These are phyloP conservation scores for Omphalea diandra DNA, from an alignment of 441 rosid genomes.

Conservation along the genomic window DNA sequence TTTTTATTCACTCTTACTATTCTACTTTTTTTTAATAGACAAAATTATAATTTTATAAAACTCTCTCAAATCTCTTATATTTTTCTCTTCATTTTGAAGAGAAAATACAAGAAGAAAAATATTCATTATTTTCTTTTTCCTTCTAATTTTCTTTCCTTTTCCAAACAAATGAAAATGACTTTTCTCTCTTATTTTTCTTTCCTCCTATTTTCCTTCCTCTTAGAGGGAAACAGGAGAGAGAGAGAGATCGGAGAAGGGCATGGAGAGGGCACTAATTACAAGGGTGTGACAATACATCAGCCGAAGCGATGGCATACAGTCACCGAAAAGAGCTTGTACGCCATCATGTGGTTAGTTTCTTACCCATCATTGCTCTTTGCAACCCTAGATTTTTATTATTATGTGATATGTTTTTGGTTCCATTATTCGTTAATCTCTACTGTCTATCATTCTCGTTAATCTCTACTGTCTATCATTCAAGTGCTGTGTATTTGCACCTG, in stretches of 20 bases:
- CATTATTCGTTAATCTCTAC: background rate
- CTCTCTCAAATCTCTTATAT: too few relatives aligned
- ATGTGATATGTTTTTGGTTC: background rate
- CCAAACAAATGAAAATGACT: too few relatives aligned
- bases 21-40: too few relatives aligned
- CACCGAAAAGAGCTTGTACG: constrained; percentile 93
- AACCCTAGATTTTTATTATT: background rate
- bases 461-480: background rate
- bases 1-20: too few relatives aligned
- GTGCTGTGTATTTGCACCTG: background rate
- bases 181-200: too few relatives aligned
- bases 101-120: too few relatives aligned
- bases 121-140: too few relatives aligned
- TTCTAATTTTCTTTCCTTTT: too few relatives aligned
- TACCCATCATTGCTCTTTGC: background rate
- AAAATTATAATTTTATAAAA: too few relatives aligned
- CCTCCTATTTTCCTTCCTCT: too few relatives aligned
- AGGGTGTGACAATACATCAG: constrained; percentile 73
- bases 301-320: constrained; percentile 90
- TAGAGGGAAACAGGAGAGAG: constrained; percentile 21
- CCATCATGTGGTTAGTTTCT: constrained; percentile 79
- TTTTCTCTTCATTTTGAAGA: too few relatives aligned
- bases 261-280: constrained; percentile 65
- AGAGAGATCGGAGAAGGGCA: constrained; percentile 60
- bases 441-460: background rate